A percentile compares a stretch with the other conserved stretches of the same genome.
These are phyloP conservation scores for Leishmania tarentolae DNA, from an alignment of 208 protist genomes.

Conservation along the genomic window DNA sequence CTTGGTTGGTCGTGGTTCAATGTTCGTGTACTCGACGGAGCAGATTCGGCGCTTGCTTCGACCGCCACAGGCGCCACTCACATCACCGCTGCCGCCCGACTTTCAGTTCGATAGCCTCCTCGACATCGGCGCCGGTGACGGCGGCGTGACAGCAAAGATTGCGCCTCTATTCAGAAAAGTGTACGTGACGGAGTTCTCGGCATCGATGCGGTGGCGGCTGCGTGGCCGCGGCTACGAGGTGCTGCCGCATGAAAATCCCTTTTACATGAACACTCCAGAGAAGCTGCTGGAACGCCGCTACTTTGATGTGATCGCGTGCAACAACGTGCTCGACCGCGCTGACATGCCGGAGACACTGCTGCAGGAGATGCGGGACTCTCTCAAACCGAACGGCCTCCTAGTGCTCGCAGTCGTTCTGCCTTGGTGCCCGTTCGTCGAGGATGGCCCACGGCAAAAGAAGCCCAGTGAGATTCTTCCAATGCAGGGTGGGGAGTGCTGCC, in stretches of 20 bases:
- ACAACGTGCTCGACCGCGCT: constrained; percentile 87
- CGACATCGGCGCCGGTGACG: constrained; percentile 81
- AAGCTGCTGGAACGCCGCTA: constrained; percentile 27
- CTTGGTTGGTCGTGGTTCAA: constrained; percentile 57
- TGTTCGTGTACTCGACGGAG: constrained; percentile 83
- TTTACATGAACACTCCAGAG: constrained; percentile 8
- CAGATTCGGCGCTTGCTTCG: constrained; percentile 60
- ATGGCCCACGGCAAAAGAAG: constrained; percentile 46
- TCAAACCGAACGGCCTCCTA: constrained; percentile 56
- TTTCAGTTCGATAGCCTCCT: constrained; percentile 25
- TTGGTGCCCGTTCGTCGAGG: constrained; percentile 90
- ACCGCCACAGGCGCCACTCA: constrained; percentile 13
- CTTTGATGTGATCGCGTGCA: constrained; percentile 78
- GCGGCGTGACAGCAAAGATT: constrained; percentile 69
- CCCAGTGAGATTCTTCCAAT: constrained; percentile 77
- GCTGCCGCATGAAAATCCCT: constrained; percentile 59
- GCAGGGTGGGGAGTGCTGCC: constrained; percentile 77
- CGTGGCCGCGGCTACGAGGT: constrained; percentile 72
- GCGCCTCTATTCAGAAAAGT: constrained; percentile 58
- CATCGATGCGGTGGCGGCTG: constrained; percentile 84
- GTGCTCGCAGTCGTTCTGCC: constrained; percentile 86
- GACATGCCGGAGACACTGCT: constrained; percentile 71
- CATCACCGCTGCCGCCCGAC: constrained; percentile 13
- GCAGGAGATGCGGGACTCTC: constrained; percentile 58
- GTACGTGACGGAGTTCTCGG: constrained; percentile 70